Evolutionary conservation across 176 grass and related monocot species (phyloP).

Genomic region (Thinopyrum elongatum): DNA sequence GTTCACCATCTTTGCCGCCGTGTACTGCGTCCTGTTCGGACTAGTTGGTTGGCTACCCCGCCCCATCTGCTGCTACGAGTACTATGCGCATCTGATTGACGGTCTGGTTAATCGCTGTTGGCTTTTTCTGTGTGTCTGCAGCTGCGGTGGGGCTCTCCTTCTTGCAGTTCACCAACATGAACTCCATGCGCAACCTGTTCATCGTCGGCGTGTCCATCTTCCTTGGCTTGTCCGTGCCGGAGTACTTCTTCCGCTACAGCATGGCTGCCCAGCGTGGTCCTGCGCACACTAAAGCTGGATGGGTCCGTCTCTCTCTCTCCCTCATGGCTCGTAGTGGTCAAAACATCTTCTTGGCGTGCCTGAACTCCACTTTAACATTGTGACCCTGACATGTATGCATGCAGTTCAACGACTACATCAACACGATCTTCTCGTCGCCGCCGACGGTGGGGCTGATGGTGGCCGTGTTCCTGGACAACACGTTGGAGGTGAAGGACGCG

Average conservation of each 20-base stretch:
- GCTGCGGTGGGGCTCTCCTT: slow-evolving; percentile 93
- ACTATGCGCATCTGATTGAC: neutral
- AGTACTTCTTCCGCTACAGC: slow-evolving; percentile 94
- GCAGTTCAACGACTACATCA: slow-evolving; percentile 99
- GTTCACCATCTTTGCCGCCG: slow-evolving; percentile 89
- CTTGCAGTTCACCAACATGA: slow-evolving; percentile 99
- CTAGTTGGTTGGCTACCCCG: slow-evolving; percentile 62
- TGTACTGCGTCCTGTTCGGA: slow-evolving; percentile 87
- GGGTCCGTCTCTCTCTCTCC: slow-evolving; percentile 57
- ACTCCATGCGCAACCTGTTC: slow-evolving; percentile 99
- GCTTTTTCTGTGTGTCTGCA: slow-evolving; percentile 30
- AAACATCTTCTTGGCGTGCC: neutral
- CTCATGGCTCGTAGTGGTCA: neutral
- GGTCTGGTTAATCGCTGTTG: slow-evolving; percentile 4
- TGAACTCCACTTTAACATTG: neutral
- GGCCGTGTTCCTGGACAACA: slow-evolving; percentile 93
- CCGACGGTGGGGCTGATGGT: slow-evolving; percentile 82
- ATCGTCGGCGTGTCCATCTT: slow-evolving; percentile 94
- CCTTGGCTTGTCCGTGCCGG: slow-evolving; percentile 91
- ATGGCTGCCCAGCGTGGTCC: slow-evolving; percentile 73
- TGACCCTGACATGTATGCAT: neutral
- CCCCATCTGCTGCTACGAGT: neutral
- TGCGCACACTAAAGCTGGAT: slow-evolving; percentile 78
- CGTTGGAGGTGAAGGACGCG: slow-evolving; percentile 67
- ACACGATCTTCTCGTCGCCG: slow-evolving; percentile 97